A percentile compares a stretch with the other conserved stretches of the same genome.
These are phyloP conservation scores for Aureobasidium melanogenum DNA, from an alignment of 2,329 filamentous ascomycete genomes.

Conservation along the genomic window DNA sequence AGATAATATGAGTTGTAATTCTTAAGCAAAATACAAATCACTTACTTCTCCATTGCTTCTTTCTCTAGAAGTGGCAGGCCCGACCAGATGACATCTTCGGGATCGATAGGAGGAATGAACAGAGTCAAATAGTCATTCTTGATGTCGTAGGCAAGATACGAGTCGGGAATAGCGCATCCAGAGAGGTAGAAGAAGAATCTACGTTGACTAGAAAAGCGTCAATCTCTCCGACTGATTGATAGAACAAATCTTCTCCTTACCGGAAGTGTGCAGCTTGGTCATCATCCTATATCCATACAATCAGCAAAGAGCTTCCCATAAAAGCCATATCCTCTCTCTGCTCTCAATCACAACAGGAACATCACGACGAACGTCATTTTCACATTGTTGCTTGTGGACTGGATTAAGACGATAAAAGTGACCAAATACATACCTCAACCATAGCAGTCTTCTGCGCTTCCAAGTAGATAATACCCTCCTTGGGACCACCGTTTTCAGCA, in stretches of 20 bases:
- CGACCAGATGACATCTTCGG: slow-evolving; percentile 88
- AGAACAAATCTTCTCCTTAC: neutral
- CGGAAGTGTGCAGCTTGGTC: slow-evolving; percentile 50
- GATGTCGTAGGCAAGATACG: slow-evolving; percentile 74
- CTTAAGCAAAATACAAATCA: neutral
- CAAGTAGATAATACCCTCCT: slow-evolving; percentile 69
- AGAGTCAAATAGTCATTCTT: slow-evolving; percentile 64
- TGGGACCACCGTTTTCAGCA: slow-evolving; percentile 52
- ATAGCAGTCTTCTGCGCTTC: slow-evolving; percentile 75
- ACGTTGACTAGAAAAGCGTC: slow-evolving; percentile 55
- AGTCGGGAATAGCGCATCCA: slow-evolving; percentile 73
- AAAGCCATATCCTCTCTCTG: too few relatives aligned
- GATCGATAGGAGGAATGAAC: slow-evolving; percentile 82
- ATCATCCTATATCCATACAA: slow-evolving; percentile 50
- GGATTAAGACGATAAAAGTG: too few relatives aligned
- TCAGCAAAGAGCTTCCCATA: neutral
- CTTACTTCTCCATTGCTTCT: slow-evolving; percentile 56
- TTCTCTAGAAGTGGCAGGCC: slow-evolving; percentile 71
- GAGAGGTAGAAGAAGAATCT: slow-evolving; percentile 93
- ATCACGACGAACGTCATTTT: too few relatives aligned
- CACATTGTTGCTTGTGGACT: too few relatives aligned
- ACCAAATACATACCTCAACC: slow-evolving; percentile 49
- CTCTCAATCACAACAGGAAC: neutral
- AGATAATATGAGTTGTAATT: neutral
- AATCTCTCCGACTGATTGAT: neutral